phyloP scores from a whole-genome alignment of 139 green algal genomes.

The Trebouxia sp. region DNA sequence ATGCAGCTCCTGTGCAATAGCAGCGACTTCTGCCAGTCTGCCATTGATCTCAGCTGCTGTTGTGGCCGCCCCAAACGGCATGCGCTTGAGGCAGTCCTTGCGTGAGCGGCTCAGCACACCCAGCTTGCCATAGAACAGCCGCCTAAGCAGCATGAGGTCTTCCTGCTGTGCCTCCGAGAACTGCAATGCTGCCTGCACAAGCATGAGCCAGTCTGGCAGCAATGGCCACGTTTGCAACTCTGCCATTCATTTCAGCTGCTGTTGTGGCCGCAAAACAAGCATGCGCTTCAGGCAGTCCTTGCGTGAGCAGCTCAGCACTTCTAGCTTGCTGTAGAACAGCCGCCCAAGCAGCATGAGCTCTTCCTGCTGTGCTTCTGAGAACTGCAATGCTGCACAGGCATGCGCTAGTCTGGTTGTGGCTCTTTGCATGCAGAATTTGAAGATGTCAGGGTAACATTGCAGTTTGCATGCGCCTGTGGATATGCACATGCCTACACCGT shows the following conservation, averaged over 20 bases:
- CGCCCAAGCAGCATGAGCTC: neutral
- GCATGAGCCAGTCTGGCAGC: no score
- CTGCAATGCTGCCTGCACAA: constrained; percentile 15
- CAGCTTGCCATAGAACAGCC: constrained; percentile 12
- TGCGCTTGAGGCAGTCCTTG: neutral
- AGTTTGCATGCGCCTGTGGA: no score
- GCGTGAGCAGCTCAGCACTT: neutral
- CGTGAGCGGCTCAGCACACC: neutral
- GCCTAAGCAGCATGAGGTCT: neutral
- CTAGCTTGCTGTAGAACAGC: constrained; percentile 4
- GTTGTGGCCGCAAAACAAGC: neutral
- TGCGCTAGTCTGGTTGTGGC: no score
- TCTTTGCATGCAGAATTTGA: no score
- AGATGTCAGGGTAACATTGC: no score
- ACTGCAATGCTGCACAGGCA: neutral
- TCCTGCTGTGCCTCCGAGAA: constrained; percentile 3
- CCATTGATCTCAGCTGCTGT: neutral
- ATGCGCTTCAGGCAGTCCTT: neutral
- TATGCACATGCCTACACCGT: no score
- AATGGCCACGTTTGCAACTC: neutral
- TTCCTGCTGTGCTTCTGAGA: neutral
- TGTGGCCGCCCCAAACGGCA: neutral
- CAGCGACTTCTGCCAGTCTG: neutral
- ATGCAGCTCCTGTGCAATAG: constrained; percentile 6
- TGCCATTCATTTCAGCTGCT: neutral